phyloP scores from a whole-genome alignment of 2,329 filamentous ascomycete species.

The Alternaria sp. region DNA sequence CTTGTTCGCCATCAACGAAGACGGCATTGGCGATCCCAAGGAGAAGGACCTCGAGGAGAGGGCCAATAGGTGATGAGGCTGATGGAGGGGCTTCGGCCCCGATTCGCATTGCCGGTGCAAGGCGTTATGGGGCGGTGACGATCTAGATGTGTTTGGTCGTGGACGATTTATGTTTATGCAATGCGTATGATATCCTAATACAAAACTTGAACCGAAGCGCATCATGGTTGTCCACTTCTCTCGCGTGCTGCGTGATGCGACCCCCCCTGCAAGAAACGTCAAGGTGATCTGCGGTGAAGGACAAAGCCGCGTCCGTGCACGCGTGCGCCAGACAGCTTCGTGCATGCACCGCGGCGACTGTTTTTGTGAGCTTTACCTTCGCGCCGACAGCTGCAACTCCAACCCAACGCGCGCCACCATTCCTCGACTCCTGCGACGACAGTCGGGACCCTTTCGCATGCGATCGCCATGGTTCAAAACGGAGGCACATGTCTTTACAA shows the following conservation, averaged over 20 bases:
- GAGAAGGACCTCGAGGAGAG: slow-evolving; percentile 91
- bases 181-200: slow-evolving; percentile 8
- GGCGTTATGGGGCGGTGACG: slow-evolving; percentile 5
- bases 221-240: neutral
- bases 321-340: slow-evolving; percentile 30
- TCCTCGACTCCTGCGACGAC: slow-evolving; percentile 9
- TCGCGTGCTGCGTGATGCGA: neutral
- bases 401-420: slow-evolving; percentile 22
- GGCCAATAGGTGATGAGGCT: slow-evolving; percentile 27
- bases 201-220: neutral
- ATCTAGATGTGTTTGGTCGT: slow-evolving; percentile 14
- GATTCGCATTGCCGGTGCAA: neutral
- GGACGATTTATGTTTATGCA: slow-evolving; percentile 7
- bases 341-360: slow-evolving; percentile 40
- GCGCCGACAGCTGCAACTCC: slow-evolving; percentile 27
- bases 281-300: neutral
- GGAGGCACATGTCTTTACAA: slow-evolving; percentile 77
- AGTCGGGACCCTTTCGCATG: slow-evolving; percentile 56
- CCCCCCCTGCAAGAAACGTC: neutral
- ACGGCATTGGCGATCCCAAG: slow-evolving; percentile 93
- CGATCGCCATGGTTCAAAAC: slow-evolving; percentile 71
- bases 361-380: slow-evolving; percentile 42
- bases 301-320: slow-evolving; percentile 26
- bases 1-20: slow-evolving; percentile 95
- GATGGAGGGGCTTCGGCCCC: neutral